Evolutionary conservation across 768 basidiomycete species (phyloP).

Genomic region (Podaxis sp.): DNA sequence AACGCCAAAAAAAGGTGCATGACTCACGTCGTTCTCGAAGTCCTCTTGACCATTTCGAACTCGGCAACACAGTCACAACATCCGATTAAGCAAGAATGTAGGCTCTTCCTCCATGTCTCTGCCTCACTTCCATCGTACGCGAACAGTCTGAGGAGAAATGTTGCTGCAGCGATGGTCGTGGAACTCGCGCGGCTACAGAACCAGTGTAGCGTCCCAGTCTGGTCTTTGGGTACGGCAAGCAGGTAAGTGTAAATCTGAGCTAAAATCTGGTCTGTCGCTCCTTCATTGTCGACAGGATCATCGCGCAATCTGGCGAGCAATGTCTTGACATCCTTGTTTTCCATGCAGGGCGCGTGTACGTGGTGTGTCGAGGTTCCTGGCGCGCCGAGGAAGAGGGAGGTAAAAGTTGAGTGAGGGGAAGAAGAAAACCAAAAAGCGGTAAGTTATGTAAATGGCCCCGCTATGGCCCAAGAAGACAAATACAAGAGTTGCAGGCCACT

Average conservation of each 20-base stretch:
- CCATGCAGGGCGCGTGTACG: neutral
- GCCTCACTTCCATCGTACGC: constrained; percentile 69
- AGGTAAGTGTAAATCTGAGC: constrained; percentile 52
- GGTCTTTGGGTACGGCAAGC: constrained; percentile 41
- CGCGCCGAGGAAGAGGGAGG: neutral
- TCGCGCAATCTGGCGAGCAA: constrained; percentile 60
- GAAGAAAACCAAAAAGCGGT: neutral
- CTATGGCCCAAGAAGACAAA: neutral
- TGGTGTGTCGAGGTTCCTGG: neutral
- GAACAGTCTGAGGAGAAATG: constrained; percentile 79
- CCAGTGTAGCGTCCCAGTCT: constrained; percentile 64
- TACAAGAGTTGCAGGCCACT: neutral
- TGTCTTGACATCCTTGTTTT: constrained; percentile 37
- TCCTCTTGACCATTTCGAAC: constrained; percentile 62
- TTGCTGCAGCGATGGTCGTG: constrained; percentile 64
- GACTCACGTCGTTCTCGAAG: constrained; percentile 72
- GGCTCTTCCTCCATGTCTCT: constrained; percentile 58
- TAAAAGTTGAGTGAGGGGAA: neutral
- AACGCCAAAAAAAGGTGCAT: neutral
- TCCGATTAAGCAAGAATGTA: constrained; percentile 53
- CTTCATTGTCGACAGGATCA: constrained; percentile 51
- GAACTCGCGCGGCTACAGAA: constrained; percentile 68
- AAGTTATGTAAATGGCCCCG: neutral
- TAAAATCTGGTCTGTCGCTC: constrained; percentile 49
- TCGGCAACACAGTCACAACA: constrained; percentile 74